Conservation (phyloP, 495 filamentous ascomycete genomes). For the Collariella sp. region DNA sequence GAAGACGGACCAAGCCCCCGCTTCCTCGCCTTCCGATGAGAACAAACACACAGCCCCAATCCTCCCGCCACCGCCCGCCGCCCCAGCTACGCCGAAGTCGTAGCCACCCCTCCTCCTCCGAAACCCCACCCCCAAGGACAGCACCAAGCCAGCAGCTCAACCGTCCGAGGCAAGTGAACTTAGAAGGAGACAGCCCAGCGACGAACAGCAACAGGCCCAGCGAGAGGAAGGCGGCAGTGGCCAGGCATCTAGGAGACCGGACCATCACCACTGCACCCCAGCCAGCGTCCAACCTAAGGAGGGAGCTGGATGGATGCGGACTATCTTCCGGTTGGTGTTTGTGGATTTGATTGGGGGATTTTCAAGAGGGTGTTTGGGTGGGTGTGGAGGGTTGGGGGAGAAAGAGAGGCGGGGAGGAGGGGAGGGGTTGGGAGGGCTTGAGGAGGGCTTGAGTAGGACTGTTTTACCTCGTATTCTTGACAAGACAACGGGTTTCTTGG, state of each 20-base stretch:
- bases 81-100: background rate
- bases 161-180: background rate
- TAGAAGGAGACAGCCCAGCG: background rate
- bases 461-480: no score
- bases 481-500: no score
- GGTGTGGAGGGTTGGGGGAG: background rate
- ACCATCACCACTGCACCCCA: conserved; percentile 7
- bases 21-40: background rate
- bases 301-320: conserved; percentile 20
- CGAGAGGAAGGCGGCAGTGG: background rate
- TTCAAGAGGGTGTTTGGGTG: conserved; percentile 19
- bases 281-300: conserved; percentile 2
- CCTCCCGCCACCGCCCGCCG: background rate
- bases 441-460: no score
- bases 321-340: conserved; percentile 25
- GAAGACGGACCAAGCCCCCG: background rate
- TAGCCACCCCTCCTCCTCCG: background rate
- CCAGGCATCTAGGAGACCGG: background rate
- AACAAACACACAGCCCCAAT: background rate
- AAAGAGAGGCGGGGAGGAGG: background rate
- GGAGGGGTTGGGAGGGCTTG: background rate
- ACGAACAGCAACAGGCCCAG: background rate
- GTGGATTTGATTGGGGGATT: conserved; percentile 27
- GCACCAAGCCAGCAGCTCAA: background rate
- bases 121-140: background rate